Base-by-base conservation (phyloP, 1,284 basidiomycete species). In the Hemileia vastatrix region DNA sequence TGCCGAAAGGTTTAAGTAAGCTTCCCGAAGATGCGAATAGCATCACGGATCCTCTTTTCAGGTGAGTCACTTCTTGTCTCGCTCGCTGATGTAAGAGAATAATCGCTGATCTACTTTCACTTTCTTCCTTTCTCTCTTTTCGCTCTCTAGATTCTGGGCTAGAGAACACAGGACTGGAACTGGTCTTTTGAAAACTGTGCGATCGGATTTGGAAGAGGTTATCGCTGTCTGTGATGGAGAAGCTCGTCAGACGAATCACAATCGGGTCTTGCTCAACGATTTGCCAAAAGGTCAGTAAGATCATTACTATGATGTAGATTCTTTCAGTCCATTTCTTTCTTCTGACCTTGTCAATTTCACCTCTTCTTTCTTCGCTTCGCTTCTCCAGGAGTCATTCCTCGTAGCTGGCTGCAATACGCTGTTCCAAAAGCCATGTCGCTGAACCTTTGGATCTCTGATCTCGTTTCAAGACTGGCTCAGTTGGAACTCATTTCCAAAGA, bases 161-260 rank as follows among this genome's bases (percentile, higher is more conserved):
- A 67, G 73, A 6, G 74, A 76, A 64, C 68, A 69, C 33, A 65
- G 64, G 9, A 66, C 64, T 3, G 73, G 68, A 0, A 55, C 63
- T 8, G 64, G 60, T 21, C 64, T 74, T 27, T 66, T 73, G 4
- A 53, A 54, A 6, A 58, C 56, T 0, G 72, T 74, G 15, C 68
- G 68, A 11, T 24, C 49, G 18, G 72, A 74, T 32, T 63, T 75
- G 21, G 48, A 58, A 27, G 67, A 70, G 27, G 67, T 75, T 6
- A 66, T 70, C 1, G 66, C 64, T 3, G 67, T 72, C 1, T 71
- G 69, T 57, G 65, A 64, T 9, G 71, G 68, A 24, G 47, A 53
- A 9, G 65, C 67, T 19, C 63, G 69, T 5, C 72, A 72, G 57
- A 76, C 72, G 48, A 72, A 72, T 48, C 71, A 70, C 66, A 68